Conservation (phyloP, 139 green algal genomes). For the Astrephomene gubernaculifera region DNA sequence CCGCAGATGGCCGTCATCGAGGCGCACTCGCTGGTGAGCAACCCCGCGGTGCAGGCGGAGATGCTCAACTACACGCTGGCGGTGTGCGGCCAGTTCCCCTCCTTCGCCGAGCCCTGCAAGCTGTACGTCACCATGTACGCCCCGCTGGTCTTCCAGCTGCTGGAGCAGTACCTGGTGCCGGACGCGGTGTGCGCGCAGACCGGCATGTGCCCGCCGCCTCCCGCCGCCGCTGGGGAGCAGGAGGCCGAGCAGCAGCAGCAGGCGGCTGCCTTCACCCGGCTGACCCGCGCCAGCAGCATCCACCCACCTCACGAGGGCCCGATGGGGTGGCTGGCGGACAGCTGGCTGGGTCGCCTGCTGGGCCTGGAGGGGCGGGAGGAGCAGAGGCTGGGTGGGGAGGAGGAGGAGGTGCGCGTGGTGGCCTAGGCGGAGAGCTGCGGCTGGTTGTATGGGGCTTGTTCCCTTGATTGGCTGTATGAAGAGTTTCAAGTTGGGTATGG, state of each 20-base stretch:
- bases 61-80: conserved; percentile 54
- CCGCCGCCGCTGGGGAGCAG: not conserved
- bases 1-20: conserved; percentile 57
- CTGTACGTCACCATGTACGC: conserved; percentile 51
- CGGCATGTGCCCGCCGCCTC: conserved; percentile 36
- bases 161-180: conserved; percentile 54
- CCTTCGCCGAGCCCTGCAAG: conserved; percentile 37
- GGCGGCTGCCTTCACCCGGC: not conserved
- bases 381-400: no score
- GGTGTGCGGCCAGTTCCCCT: conserved; percentile 37
- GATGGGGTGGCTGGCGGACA: not conserved
- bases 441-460: no score
- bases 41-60: conserved; percentile 50
- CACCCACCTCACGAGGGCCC: not conserved
- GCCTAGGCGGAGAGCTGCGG: no score
- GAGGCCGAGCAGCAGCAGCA: not conserved
- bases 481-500: no score
- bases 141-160: conserved; percentile 44
- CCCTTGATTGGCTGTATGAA: no score
- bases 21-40: conserved; percentile 53
- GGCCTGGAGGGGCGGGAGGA: not conserved
- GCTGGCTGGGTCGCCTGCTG: not conserved
- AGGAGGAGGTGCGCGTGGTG: not conserved
- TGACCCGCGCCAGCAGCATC: not conserved
- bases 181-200: conserved; percentile 39